phyloP scores from a whole-genome alignment of 768 basidiomycete genomes.

The Russula foetens region DNA sequence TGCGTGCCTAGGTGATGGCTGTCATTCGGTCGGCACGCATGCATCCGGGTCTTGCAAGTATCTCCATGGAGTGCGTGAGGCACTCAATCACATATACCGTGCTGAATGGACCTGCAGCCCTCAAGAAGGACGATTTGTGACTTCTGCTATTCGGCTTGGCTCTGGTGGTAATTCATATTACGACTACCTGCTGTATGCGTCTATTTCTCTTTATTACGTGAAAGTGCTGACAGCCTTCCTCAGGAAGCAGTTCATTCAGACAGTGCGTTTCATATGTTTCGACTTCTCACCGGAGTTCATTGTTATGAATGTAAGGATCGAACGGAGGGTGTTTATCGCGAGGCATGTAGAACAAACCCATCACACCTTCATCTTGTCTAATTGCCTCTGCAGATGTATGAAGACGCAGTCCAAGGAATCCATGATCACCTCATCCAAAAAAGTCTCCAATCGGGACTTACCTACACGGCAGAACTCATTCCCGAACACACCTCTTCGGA shows the following conservation, averaged over 20 bases:
- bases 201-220: conserved; percentile 2
- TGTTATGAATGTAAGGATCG: conserved; percentile 40
- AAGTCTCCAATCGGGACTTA: conserved; percentile 48
- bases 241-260: conserved; percentile 76
- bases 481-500: conserved; percentile 38
- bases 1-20: conserved; percentile 48
- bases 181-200: conserved; percentile 72
- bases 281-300: neutral
- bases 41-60: conserved; percentile 71
- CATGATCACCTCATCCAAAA: conserved; percentile 64
- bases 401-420: conserved; percentile 75
- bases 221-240: conserved; percentile 11
- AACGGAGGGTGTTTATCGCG: conserved; percentile 68
- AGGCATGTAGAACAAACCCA: conserved; percentile 36
- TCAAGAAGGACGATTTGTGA: conserved; percentile 42
- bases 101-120: conserved; percentile 31
- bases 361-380: neutral
- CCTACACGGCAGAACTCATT: conserved; percentile 77
- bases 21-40: conserved; percentile 54
- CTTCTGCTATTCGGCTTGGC: conserved; percentile 78
- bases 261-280: conserved; percentile 27
- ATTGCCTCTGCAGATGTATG: conserved; percentile 65
- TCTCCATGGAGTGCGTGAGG: conserved; percentile 63
- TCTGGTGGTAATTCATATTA: conserved; percentile 93
- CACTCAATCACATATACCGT: neutral